Percentiles rank a stretch among this genome's conserved stretches.
These are phyloP conservation scores for Orbilia quercus DNA, from an alignment of 2,329 filamentous ascomycete species.

Conservation along the genomic window DNA sequence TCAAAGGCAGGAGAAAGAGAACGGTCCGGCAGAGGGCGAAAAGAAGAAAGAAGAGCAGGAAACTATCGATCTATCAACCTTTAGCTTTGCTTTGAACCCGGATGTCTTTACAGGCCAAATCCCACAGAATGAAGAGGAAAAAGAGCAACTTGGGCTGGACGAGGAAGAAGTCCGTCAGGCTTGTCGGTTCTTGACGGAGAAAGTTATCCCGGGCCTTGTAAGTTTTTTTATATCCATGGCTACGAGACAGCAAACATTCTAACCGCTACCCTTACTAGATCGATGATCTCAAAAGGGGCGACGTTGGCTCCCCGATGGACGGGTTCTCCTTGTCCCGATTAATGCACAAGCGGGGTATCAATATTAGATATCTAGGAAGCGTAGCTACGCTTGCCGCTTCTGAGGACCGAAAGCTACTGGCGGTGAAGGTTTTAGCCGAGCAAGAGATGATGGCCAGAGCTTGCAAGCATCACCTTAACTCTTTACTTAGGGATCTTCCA, in stretches of 20 bases:
- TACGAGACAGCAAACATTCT: neutral
- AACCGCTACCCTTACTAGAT: conserved; percentile 63
- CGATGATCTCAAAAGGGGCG: conserved; percentile 86
- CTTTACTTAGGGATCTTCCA: conserved; percentile 81
- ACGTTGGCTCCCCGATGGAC: conserved; percentile 98
- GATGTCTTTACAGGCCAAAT: conserved; percentile 94
- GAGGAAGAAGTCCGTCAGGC: conserved; percentile 88
- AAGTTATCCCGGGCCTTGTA: conserved; percentile 81
- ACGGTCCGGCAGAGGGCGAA: conserved; percentile 59
- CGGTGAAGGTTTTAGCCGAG: conserved; percentile 78
- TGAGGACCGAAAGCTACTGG: conserved; percentile 77
- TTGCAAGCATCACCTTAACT: conserved; percentile 90
- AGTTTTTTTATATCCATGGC: conserved; percentile 23
- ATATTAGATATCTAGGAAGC: conserved; percentile 92
- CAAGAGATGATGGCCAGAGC: conserved; percentile 96
- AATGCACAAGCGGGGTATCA: conserved; percentile 96
- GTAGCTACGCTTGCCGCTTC: conserved; percentile 76
- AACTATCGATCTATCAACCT: conserved; percentile 81
- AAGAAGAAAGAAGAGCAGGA: conserved; percentile 63
- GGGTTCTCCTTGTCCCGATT: conserved; percentile 88
- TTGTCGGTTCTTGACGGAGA: conserved; percentile 79
- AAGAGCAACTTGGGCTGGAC: conserved; percentile 81
- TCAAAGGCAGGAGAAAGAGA: conserved; percentile 65
- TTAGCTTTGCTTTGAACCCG: conserved; percentile 89
- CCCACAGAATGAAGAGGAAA: conserved; percentile 90